Conservation (phyloP, 306 rosid species). For the Dalbergia cultrata region DNA sequence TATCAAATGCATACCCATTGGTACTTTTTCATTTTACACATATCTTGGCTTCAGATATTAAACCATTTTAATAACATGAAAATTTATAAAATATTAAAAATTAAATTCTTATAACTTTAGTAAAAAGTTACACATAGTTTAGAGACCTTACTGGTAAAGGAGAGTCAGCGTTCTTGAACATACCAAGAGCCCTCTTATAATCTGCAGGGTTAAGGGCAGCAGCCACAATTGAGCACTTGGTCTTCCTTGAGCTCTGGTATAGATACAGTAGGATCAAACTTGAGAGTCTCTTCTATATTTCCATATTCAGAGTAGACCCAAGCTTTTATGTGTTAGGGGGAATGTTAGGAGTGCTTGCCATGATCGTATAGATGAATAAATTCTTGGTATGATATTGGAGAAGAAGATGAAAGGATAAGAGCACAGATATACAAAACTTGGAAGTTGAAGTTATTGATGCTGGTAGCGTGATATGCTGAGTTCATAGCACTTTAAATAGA, state of each 20-base stretch:
- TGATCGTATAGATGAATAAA: not conserved
- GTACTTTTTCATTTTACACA: too few species aligned
- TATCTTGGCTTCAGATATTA: too few species aligned
- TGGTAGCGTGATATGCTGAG: not conserved
- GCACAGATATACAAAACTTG: not conserved
- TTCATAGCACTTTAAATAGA: not conserved
- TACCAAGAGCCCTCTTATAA: conserved; percentile 61
- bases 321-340: conserved; percentile 59
- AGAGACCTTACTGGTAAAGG: conserved; percentile 54
- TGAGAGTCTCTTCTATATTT: conserved; percentile 57
- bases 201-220: conserved; percentile 76
- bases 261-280: conserved; percentile 53
- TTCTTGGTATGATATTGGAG: not conserved
- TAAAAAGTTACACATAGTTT: not conserved
- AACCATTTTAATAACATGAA: too few species aligned
- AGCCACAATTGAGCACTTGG: conserved; percentile 75
- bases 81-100: not conserved
- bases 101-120: not conserved
- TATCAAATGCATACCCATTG: too few species aligned
- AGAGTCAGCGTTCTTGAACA: conserved; percentile 45
- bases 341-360: conserved; percentile 51
- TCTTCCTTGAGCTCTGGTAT: conserved; percentile 60
- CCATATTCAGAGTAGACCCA: conserved; percentile 72
- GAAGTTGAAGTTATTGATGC: not conserved
- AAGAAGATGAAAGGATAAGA: not conserved